Base-by-base conservation (phyloP, 2,329 filamentous ascomycete genomes). In the Sporothrix euskadiensis region DNA sequence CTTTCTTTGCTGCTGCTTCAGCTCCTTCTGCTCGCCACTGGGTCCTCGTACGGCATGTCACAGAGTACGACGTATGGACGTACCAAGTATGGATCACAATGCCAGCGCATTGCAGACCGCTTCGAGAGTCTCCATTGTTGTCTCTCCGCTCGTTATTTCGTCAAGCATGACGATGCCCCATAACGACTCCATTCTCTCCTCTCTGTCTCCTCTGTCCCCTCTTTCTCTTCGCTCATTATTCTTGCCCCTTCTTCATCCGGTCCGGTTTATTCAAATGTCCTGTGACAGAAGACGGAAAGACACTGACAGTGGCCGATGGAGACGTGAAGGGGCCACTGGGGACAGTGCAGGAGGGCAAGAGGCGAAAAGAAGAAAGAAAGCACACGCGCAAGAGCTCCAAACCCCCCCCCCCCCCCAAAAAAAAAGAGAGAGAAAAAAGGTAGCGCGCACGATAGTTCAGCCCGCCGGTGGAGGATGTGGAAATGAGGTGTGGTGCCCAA, bases 401-500 rank as follows among this genome's bases (percentile, higher is more conserved):
- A 6, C 32, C 44, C n/a, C n/a, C n/a, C n/a, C n/a, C n/a, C n/a
- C n/a, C n/a, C n/a, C n/a, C n/a, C n/a, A n/a, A n/a, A n/a, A n/a
- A n/a, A n/a, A n/a, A n/a, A n/a, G n/a, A n/a, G n/a, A n/a, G n/a
- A n/a, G 16, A 22, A 26, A 9, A 44, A 22, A 61, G 54, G 54
- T 71, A 59, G 69, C 69, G 69, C 65, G 41, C 30, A 26, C 68
- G 52, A 70, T 70, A 70, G 68, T 70, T 57, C 35, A 16, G 49
- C 22, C 66, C 26, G 32, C 30, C 1, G 16, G 68, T 70, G 69
- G 69, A 71, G 44, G 56, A 35, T 39, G 69, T 71, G 54, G 69
- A 71, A 71, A 71, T 71, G 69, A 71, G 69, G 56, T 71, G 32
- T 49, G n/a, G n/a, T 9, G n/a, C 44, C 65, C 44, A 71, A 71